Percentiles rank a stretch among this genome's conserved stretches.
Conservation (phyloP, 371 early-diverging fungal genomes). For the Mucor lusitanicus region DNA sequence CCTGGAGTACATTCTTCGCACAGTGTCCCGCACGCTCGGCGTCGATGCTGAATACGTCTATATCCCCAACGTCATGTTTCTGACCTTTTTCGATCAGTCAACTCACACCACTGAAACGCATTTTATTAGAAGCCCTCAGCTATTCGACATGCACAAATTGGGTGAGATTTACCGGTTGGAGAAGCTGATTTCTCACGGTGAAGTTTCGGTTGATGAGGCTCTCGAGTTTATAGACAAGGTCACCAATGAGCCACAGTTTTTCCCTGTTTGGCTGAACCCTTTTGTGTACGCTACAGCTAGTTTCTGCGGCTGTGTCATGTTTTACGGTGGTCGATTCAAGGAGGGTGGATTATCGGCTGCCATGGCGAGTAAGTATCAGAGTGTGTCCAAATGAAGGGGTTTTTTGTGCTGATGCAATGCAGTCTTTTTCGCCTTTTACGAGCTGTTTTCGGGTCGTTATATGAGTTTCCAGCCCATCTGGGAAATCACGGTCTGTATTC, state of each 20-base stretch:
- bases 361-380: slow-evolving; percentile 38
- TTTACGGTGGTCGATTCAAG: slow-evolving; percentile 45
- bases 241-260: slow-evolving; percentile 40
- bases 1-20: slow-evolving; percentile 56
- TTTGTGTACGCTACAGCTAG: slow-evolving; percentile 51
- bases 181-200: slow-evolving; percentile 50
- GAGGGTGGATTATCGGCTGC: slow-evolving; percentile 46
- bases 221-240: slow-evolving; percentile 52
- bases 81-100: slow-evolving; percentile 72
- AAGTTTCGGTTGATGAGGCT: slow-evolving; percentile 57
- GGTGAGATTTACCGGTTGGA: slow-evolving; percentile 62
- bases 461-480: slow-evolving; percentile 58
- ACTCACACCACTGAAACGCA: slow-evolving; percentile 82
- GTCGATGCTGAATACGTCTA: slow-evolving; percentile 72
- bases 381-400: background rate
- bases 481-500: slow-evolving; percentile 70
- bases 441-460: slow-evolving; percentile 40
- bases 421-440: slow-evolving; percentile 46
- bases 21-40: slow-evolving; percentile 56
- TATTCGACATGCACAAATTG: slow-evolving; percentile 73
- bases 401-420: slow-evolving; percentile 8
- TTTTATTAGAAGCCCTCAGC: slow-evolving; percentile 58
- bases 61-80: slow-evolving; percentile 72
- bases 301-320: slow-evolving; percentile 52
- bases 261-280: slow-evolving; percentile 55